Evolutionary conservation across 1,139 yeast species (phyloP).

Genomic region (Pichia norvegensis): DNA sequence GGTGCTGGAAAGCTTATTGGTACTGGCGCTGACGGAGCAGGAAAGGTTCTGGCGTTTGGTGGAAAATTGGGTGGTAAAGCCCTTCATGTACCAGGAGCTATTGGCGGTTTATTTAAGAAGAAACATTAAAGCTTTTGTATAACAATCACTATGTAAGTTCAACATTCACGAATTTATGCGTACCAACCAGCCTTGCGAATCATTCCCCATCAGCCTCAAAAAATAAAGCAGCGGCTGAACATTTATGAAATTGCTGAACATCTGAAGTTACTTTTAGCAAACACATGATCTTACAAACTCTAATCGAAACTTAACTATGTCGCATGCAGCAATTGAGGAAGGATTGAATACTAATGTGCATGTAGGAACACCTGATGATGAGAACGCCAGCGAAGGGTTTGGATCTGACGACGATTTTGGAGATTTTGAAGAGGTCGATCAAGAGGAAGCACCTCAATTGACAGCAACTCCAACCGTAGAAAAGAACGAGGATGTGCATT

Average conservation of each 20-base stretch:
- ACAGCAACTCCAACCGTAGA: not conserved
- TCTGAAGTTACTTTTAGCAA: too few species aligned
- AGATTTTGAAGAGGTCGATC: slow-evolving; percentile 20
- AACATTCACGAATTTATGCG: too few species aligned
- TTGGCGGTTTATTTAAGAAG: slow-evolving; percentile 13
- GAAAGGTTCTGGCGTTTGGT: slow-evolving; percentile 39
- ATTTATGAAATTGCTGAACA: too few species aligned
- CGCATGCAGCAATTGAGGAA: not conserved
- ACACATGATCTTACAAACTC: too few species aligned
- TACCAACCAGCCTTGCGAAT: too few species aligned
- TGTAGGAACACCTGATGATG: too few species aligned
- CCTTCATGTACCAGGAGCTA: slow-evolving; percentile 11
- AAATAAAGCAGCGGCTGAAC: too few species aligned
- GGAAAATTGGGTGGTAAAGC: slow-evolving; percentile 33
- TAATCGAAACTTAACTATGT: too few species aligned
- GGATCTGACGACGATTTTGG: slow-evolving; percentile 17
- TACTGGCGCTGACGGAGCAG: slow-evolving; percentile 36
- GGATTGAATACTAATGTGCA: too few species aligned
- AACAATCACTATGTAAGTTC: too few species aligned
- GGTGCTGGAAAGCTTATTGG: slow-evolving; percentile 38
- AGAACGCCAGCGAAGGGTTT: too few species aligned
- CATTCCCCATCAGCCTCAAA: too few species aligned
- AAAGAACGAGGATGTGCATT: not conserved
- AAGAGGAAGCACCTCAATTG: slow-evolving; percentile 4
- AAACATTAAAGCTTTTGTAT: slow-evolving; percentile 5